Percentiles rank a stretch among this genome's conserved stretches.
Evolutionary conservation across 352 stramenopile genomes (phyloP).

Genomic region (Phytophthora syringae): DNA sequence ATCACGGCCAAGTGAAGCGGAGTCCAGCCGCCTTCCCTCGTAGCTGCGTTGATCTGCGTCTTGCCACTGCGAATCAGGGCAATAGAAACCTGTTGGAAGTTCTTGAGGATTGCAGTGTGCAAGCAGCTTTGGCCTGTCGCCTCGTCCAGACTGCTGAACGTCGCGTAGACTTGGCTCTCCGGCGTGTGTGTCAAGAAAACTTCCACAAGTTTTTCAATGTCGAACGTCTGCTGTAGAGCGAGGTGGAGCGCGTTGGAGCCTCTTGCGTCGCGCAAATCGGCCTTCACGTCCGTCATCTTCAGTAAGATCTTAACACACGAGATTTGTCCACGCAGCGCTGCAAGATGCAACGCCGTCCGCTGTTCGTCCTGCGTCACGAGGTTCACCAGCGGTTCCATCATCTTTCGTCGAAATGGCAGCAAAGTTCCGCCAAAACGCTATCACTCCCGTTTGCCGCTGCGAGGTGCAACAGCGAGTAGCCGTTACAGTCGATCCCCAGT

Average conservation of each 20-base stretch:
- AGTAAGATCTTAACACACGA: constrained; percentile 50
- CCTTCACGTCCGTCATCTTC: constrained; percentile 22
- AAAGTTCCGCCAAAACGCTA: constrained; percentile 43
- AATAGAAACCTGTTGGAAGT: constrained; percentile 54
- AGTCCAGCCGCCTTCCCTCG: constrained; percentile 55
- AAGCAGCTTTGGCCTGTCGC: constrained; percentile 53
- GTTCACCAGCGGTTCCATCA: constrained; percentile 41
- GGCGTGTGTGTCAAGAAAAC: constrained; percentile 43
- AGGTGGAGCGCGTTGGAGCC: constrained; percentile 70
- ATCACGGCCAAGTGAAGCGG: constrained; percentile 71
- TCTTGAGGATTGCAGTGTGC: constrained; percentile 70
- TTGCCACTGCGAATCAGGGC: constrained; percentile 48
- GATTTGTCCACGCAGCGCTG: constrained; percentile 48
- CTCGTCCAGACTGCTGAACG: constrained; percentile 57
- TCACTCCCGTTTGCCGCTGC: constrained; percentile 47
- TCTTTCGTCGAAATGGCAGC: constrained; percentile 7
- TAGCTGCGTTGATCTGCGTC: constrained; percentile 57
- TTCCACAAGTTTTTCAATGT: constrained; percentile 61
- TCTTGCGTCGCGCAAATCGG: constrained; percentile 35
- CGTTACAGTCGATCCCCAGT: constrained; percentile 39
- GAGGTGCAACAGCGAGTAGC: constrained; percentile 57
- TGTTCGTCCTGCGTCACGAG: constrained; percentile 42
- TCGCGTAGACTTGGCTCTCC: constrained; percentile 28
- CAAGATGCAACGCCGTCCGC: constrained; percentile 59
- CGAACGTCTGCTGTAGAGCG: constrained; percentile 64